These are phyloP conservation scores for Pyrrhoderma lamaoense DNA, from an alignment of 1,284 basidiomycete species.

Conservation along the genomic window DNA sequence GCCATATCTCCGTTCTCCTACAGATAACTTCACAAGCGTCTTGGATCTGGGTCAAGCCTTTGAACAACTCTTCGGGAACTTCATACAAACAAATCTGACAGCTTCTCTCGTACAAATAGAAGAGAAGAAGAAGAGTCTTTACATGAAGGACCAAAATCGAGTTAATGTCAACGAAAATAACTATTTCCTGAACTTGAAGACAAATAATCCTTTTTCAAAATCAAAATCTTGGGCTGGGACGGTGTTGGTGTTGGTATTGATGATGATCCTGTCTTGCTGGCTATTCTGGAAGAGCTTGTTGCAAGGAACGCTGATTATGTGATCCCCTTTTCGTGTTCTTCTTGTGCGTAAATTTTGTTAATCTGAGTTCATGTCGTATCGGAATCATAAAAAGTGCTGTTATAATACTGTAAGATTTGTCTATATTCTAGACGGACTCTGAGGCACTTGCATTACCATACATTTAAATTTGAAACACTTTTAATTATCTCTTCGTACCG, in stretches of 20 bases:
- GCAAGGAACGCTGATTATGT: conserved; percentile 3
- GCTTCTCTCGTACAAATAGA: neutral
- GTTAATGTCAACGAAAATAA: neutral
- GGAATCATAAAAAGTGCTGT: no score
- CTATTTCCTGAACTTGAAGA: neutral
- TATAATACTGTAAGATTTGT: no score
- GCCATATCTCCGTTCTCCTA: no score
- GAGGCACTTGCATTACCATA: no score
- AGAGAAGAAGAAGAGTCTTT: neutral
- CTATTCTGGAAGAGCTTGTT: conserved; percentile 3
- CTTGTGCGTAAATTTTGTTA: conserved; percentile 8
- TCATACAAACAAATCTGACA: neutral
- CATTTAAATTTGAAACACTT: no score
- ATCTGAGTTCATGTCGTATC: no score
- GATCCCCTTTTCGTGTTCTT: conserved; percentile 24
- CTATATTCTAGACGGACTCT: no score
- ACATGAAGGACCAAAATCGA: neutral
- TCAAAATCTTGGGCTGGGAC: neutral
- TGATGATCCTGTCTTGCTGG: neutral
- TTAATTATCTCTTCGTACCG: no score
- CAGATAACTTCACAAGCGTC: no score
- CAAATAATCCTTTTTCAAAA: neutral
- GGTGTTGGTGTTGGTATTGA: neutral
- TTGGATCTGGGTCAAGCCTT: no score
- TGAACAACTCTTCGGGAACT: no score